Evolutionary conservation across 768 basidiomycete genomes (phyloP).

Genomic region (Hemileccinum rubropunctum): DNA sequence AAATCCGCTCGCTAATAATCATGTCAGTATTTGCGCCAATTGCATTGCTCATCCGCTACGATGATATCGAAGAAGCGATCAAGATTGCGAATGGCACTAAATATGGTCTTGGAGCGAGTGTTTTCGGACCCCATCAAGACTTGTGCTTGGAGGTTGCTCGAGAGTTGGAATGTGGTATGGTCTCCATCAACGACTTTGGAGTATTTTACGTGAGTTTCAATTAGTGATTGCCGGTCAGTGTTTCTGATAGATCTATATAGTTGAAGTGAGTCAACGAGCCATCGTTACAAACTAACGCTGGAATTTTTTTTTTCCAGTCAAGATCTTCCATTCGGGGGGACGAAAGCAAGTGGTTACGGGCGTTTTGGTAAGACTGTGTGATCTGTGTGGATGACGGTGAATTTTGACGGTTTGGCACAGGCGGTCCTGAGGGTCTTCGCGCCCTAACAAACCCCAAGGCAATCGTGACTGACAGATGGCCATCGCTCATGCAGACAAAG

Average conservation of each 20-base stretch:
- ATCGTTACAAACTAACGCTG: constrained; percentile 6
- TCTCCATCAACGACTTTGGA: constrained; percentile 92
- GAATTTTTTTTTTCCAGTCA: constrained; percentile 46
- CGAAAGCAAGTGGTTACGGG: constrained; percentile 89
- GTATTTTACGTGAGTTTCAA: constrained; percentile 69
- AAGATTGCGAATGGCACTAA: constrained; percentile 83
- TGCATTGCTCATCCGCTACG: constrained; percentile 82
- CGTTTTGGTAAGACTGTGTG: constrained; percentile 66
- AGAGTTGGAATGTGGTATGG: constrained; percentile 91
- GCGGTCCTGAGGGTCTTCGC: constrained; percentile 91
- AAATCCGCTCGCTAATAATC: constrained; percentile 10
- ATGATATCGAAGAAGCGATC: constrained; percentile 80
- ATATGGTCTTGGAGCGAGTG: constrained; percentile 91
- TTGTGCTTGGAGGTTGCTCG: constrained; percentile 79
- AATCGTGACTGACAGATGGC: constrained; percentile 83
- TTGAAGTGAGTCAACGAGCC: constrained; percentile 53
- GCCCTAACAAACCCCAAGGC: constrained; percentile 87
- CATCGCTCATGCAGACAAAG: constrained; percentile 73
- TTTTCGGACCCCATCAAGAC: constrained; percentile 85
- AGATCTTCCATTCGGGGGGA: constrained; percentile 93
- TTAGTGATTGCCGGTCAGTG: neutral
- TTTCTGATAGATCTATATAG: constrained; percentile 35
- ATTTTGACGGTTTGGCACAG: constrained; percentile 36
- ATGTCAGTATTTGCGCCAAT: constrained; percentile 87
- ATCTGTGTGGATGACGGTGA: constrained; percentile 1